Evolutionary conservation across 2,329 filamentous ascomycete species (phyloP).

Genomic region (Colletotrichum filicis): DNA sequence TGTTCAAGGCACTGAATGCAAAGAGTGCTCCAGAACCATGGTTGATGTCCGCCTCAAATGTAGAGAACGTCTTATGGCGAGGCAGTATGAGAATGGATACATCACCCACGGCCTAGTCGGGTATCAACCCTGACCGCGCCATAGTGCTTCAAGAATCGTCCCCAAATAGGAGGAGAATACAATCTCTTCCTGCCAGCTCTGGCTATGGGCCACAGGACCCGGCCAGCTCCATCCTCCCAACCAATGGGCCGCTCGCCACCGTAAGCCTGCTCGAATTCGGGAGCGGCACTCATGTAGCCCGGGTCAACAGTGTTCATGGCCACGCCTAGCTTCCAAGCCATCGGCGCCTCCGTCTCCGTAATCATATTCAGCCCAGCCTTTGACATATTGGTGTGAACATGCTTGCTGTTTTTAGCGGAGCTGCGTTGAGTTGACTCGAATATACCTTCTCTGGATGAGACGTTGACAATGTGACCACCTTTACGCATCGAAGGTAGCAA

Average conservation of each 20-base stretch:
- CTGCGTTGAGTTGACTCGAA: slow-evolving; percentile 39
- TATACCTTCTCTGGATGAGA: slow-evolving; percentile 50
- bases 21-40: too few species aligned
- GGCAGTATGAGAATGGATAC: not conserved
- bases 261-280: slow-evolving; percentile 40
- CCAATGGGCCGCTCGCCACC: slow-evolving; percentile 45
- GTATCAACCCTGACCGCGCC: not conserved
- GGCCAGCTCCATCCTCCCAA: slow-evolving; percentile 50
- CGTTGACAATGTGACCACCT: slow-evolving; percentile 44
- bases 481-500: slow-evolving; percentile 44
- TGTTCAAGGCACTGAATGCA: too few species aligned
- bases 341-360: slow-evolving; percentile 48
- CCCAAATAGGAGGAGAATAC: not conserved
- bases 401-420: slow-evolving; percentile 43
- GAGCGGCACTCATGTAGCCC: slow-evolving; percentile 50
- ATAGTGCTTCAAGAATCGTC: slow-evolving; percentile 9
- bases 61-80: not conserved
- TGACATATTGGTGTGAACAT: slow-evolving; percentile 53
- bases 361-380: slow-evolving; percentile 54
- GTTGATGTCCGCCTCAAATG: not conserved
- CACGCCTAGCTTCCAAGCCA: slow-evolving; percentile 44
- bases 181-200: not conserved
- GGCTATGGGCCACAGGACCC: slow-evolving; percentile 47
- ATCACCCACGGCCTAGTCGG: not conserved
- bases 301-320: slow-evolving; percentile 52